These are phyloP conservation scores for Dothistroma pini DNA, from an alignment of 2,329 filamentous ascomycete species.

Conservation along the genomic window DNA sequence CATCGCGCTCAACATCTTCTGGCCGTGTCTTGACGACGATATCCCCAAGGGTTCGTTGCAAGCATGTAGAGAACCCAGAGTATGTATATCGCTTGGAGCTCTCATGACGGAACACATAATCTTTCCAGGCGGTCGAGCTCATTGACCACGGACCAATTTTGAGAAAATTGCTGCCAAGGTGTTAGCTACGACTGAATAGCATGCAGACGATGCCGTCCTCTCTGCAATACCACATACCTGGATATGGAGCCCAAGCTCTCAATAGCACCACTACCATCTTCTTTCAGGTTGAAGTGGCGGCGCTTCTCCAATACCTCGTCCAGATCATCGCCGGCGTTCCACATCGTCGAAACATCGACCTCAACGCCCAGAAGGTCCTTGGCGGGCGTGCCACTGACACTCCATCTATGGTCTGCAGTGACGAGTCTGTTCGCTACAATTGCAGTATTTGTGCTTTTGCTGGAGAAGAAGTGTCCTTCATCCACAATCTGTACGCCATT, in stretches of 20 bases:
- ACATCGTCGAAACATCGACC: constrained; percentile 48
- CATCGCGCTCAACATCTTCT: constrained; percentile 63
- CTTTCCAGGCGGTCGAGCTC: constrained; percentile 62
- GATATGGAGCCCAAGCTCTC: constrained; percentile 55
- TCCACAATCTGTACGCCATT: constrained; percentile 63
- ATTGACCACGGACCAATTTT: constrained; percentile 77
- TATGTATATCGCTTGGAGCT: constrained; percentile 51
- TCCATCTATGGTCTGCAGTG: constrained; percentile 70
- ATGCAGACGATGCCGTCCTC: neutral
- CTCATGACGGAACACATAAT: constrained; percentile 60
- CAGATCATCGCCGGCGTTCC: constrained; percentile 10
- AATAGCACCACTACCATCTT: constrained; percentile 43
- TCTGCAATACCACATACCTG: neutral
- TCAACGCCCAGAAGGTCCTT: constrained; percentile 76
- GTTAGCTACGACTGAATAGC: neutral
- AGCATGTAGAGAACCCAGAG: constrained; percentile 60
- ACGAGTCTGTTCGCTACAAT: constrained; percentile 53
- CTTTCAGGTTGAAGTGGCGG: constrained; percentile 38
- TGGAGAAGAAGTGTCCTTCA: constrained; percentile 82
- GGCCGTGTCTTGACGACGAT: constrained; percentile 73
- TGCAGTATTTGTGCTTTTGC: constrained; percentile 58
- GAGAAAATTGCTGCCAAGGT: constrained; percentile 65
- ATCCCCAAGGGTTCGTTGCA: constrained; percentile 68
- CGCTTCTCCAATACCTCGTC: constrained; percentile 38
- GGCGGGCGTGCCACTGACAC: constrained; percentile 86